Conservation (phyloP, 768 basidiomycete genomes). For the Exidia glandulosa region DNA sequence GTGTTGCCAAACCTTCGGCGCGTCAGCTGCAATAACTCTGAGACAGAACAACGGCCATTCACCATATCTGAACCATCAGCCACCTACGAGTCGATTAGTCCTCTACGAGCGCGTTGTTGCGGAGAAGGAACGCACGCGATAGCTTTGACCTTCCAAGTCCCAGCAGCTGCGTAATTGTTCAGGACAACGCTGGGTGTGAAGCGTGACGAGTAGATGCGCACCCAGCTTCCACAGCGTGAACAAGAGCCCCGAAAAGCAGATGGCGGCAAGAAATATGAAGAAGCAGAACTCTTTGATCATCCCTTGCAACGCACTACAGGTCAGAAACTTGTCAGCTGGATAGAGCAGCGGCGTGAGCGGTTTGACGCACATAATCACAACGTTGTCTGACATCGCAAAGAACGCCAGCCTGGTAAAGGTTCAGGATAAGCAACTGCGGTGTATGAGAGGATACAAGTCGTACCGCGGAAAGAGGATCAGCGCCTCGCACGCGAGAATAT, state of each 20-base stretch:
- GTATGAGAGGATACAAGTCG: conserved; percentile 1
- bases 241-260: conserved; percentile 72
- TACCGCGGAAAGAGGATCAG: conserved; percentile 80
- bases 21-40: neutral
- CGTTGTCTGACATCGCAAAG: conserved; percentile 68
- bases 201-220: neutral
- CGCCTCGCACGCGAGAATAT: conserved; percentile 73
- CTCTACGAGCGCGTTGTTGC: too few species aligned
- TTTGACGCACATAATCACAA: conserved; percentile 59
- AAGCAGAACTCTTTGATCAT: conserved; percentile 73
- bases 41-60: neutral
- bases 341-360: neutral
- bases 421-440: conserved; percentile 1
- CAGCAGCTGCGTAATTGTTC: neutral
- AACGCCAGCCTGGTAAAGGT: conserved; percentile 55
- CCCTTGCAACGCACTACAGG: conserved; percentile 55
- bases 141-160: neutral
- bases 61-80: neutral
- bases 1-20: conserved; percentile 6
- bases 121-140: neutral
- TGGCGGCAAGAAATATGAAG: conserved; percentile 65
- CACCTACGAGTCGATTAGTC: too few species aligned
- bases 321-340: neutral
- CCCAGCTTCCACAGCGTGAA: conserved; percentile 35
- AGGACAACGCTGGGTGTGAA: neutral